These are phyloP conservation scores for Aspergillus neoniger DNA, from an alignment of 2,329 filamentous ascomycete genomes.

Conservation along the genomic window DNA sequence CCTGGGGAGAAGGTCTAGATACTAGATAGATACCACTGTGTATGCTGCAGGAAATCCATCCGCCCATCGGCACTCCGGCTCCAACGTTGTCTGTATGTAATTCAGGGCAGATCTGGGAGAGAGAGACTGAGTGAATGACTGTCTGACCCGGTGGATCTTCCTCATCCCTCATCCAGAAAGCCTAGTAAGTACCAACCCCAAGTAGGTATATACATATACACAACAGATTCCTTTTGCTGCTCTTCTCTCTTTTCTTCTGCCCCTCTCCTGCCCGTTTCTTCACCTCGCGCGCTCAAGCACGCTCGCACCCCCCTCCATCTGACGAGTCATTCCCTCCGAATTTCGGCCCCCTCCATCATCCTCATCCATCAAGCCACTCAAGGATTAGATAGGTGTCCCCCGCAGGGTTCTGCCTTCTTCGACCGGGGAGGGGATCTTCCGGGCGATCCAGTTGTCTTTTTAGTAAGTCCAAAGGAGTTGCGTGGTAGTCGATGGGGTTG, in stretches of 20 bases:
- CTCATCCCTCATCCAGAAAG: not conserved
- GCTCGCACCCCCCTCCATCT: not conserved
- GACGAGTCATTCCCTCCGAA: not conserved
- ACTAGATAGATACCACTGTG: not conserved
- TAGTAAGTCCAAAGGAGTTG: not conserved
- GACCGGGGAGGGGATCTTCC: not conserved
- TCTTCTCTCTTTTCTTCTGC: not conserved
- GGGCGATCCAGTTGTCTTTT: not conserved
- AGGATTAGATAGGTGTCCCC: not conserved
- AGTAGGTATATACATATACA: not conserved
- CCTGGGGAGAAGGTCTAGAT: not conserved
- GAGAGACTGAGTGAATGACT: too few species aligned
- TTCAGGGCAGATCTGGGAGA: too few species aligned
- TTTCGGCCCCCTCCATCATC: not conserved
- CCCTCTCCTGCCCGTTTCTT: not conserved
- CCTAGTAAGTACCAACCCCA: not conserved
- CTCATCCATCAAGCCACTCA: not conserved
- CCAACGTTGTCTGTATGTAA: too few species aligned
- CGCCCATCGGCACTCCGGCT: not conserved
- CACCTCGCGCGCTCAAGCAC: not conserved
- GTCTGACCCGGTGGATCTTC: not conserved
- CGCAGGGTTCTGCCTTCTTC: not conserved
- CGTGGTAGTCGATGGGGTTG: not conserved
- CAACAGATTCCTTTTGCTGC: not conserved
- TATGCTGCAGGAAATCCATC: not conserved